Base-by-base conservation (phyloP, 495 filamentous ascomycete genomes). In the Talaromyces ruber region DNA sequence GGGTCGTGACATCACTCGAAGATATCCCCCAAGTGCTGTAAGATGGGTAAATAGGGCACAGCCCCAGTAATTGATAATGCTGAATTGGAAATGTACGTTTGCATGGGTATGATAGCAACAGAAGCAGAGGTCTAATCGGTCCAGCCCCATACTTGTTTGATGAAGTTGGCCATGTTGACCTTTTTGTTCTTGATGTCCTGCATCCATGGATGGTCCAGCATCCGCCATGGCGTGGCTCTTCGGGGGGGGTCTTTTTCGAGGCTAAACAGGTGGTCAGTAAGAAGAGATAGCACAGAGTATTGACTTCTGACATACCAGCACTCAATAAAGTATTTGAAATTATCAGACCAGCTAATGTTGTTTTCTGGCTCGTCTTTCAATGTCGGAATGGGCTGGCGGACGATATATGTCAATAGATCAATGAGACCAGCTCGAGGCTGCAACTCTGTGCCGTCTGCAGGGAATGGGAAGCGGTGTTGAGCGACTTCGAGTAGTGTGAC, bases 191-290 rank as follows among this genome's bases (percentile, higher is more conserved):
- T 88, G 90, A 97, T 97, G 68, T 97, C 94, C 61, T 88, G 76
- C 84, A 98, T 93, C 94, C 94, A 98, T 7, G 94, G 94, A 79
- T 98, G 95, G 66, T 98, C 95, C 65, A 97, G 86, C 93, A 98
- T 98, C 64, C 93, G 89, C 94, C 95, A 98, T 37, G 94, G 94
- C 56, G 88, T 93, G 34, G 93, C 95, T 65, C 94, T 84, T 69
- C 93, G 86, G 62, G 77, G 77, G 26, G 87, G 86, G 70, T 98
- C 92, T 78, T 98, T 98, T 74, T 98, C 94, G 59, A 97, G 84
- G 76, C 93, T 97, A 62, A 9, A 39, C n/a, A n/a, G n/a, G n/a
- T n/a, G n/a, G n/a, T n/a, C n/a, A n/a, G n/a, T n/a, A n/a, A n/a
- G n/a, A n/a, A n/a, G n/a, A n/a, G n/a, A n/a, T n/a, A n/a, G n/a